Conservation (phyloP, 352 stramenopile species). For the Blastocystis sp. region DNA sequence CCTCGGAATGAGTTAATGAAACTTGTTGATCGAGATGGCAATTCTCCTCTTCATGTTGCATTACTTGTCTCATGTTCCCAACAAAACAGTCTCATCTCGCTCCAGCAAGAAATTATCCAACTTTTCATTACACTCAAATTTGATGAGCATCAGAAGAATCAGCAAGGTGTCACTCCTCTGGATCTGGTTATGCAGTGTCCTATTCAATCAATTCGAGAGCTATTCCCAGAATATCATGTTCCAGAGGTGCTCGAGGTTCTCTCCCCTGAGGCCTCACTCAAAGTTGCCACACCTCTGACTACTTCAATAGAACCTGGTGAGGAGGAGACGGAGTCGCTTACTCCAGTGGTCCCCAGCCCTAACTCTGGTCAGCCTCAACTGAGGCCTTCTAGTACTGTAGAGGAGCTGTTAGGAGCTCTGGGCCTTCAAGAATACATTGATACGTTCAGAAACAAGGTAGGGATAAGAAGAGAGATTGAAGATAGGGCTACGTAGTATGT, state of each 20-base stretch:
- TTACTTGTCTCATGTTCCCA: neutral
- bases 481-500: slow-evolving; percentile 21
- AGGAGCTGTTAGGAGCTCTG: neutral
- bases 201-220: neutral
- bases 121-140: neutral
- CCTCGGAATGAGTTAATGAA: neutral
- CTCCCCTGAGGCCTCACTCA: neutral
- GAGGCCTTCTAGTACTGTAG: neutral
- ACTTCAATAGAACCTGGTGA: too few species aligned
- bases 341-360: neutral
- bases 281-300: neutral
- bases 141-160: neutral
- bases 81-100: neutral
- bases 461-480: neutral
- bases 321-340: too few species aligned
- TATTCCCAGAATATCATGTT: neutral
- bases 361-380: neutral
- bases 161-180: neutral
- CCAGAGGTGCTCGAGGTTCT: neutral
- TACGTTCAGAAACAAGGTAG: slow-evolving; percentile 1
- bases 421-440: slow-evolving; percentile 44
- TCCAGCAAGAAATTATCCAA: slow-evolving; percentile 10
- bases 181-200: slow-evolving; percentile 6
- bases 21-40: slow-evolving; percentile 14
- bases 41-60: slow-evolving; percentile 28